Evolutionary conservation across 129 eudicot genomes (phyloP).

Genomic region (Deinandra increscens): DNA sequence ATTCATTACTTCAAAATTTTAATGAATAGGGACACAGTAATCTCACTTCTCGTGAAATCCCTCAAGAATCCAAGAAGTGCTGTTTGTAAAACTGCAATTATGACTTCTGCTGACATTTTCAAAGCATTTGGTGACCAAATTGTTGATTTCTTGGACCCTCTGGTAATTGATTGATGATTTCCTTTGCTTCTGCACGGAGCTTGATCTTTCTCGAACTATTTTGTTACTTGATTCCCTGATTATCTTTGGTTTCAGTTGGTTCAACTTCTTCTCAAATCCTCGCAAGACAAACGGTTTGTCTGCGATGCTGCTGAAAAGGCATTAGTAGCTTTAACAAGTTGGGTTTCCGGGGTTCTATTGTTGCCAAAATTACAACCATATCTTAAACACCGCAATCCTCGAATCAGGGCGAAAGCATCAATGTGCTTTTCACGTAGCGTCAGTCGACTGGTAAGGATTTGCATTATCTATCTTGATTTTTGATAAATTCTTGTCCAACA

Average conservation of each 20-base stretch:
- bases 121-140: constrained; percentile 58
- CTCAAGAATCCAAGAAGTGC: constrained; percentile 86
- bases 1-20: neutral
- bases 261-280: constrained; percentile 67
- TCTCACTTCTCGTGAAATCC: constrained; percentile 61
- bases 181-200: neutral
- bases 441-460: constrained; percentile 48
- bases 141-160: constrained; percentile 57
- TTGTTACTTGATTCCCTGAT: neutral
- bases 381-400: constrained; percentile 62
- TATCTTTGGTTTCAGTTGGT: constrained; percentile 4
- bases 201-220: neutral
- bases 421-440: constrained; percentile 62
- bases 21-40: constrained; percentile 51
- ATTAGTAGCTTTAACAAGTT: constrained; percentile 46
- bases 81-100: constrained; percentile 68
- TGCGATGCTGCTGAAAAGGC: constrained; percentile 81
- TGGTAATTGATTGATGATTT: constrained; percentile 35
- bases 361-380: constrained; percentile 63
- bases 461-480: neutral
- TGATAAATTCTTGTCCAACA: neutral
- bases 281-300: constrained; percentile 79
- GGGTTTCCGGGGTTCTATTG: constrained; percentile 50
- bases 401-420: constrained; percentile 75
- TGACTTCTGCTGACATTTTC: constrained; percentile 69